phyloP scores from a whole-genome alignment of 169 alveolate genomes.

The Cryptosporidium tyzzeri region DNA sequence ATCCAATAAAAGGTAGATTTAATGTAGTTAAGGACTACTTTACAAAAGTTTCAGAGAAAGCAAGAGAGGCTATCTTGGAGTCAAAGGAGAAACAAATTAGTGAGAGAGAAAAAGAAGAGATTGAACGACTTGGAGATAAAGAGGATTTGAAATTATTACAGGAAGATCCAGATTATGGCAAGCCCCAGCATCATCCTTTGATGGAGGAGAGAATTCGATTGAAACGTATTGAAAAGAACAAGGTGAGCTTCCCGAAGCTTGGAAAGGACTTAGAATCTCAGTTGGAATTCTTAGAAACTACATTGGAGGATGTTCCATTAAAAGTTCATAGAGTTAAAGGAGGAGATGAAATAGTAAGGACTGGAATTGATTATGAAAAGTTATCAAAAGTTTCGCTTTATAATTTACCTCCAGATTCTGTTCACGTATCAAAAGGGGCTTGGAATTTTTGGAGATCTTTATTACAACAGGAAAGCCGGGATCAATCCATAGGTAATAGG shows the following conservation, averaged over 20 bases:
- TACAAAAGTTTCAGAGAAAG: slow-evolving; percentile 21
- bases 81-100: slow-evolving; percentile 17
- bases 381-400: slow-evolving; percentile 28
- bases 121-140: not conserved
- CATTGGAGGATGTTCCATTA: slow-evolving; percentile 40
- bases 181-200: slow-evolving; percentile 50
- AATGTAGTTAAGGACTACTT: slow-evolving; percentile 47
- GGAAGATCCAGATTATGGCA: slow-evolving; percentile 37
- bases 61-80: slow-evolving; percentile 9
- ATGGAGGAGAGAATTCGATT: slow-evolving; percentile 37
- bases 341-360: slow-evolving; percentile 14
- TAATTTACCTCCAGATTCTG: slow-evolving; percentile 38
- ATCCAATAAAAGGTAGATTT: slow-evolving; percentile 48
- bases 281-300: slow-evolving; percentile 38
- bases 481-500: not conserved
- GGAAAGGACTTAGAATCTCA: slow-evolving; percentile 30
- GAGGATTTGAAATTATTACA: slow-evolving; percentile 1
- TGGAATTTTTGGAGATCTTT: slow-evolving; percentile 73
- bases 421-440: slow-evolving; percentile 15
- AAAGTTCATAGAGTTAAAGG: slow-evolving; percentile 23
- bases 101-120: slow-evolving; percentile 17
- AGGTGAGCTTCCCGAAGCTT: slow-evolving; percentile 16
- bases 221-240: slow-evolving; percentile 19
- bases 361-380: slow-evolving; percentile 28
- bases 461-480: slow-evolving; percentile 46